phyloP scores from a whole-genome alignment of 1,284 basidiomycete species.

The Sporisorium reilianum region DNA sequence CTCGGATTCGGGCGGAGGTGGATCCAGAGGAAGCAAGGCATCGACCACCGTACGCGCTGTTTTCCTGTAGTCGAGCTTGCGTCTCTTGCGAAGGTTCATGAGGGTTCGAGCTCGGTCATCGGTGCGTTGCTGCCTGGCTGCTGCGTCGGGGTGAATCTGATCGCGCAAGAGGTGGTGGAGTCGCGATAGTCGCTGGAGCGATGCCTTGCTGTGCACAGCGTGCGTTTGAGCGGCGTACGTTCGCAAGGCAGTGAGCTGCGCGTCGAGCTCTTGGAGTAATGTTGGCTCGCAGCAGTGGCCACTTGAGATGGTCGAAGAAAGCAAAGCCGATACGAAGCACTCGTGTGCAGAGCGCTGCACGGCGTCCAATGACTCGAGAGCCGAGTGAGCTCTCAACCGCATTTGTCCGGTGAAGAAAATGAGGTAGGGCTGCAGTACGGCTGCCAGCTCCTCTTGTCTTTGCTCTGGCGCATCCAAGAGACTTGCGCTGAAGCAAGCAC shows the following conservation, averaged over 20 bases:
- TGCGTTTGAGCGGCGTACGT: not conserved
- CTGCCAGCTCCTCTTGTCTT: slow-evolving; percentile 10
- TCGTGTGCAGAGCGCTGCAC: not conserved
- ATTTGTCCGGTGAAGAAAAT: slow-evolving; percentile 26
- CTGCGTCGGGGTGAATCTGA: not conserved
- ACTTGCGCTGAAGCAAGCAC: slow-evolving; percentile 17
- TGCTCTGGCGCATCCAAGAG: slow-evolving; percentile 1
- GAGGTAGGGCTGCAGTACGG: slow-evolving; percentile 23
- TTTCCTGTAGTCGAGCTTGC: slow-evolving; percentile 9
- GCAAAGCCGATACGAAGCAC: slow-evolving; percentile 20
- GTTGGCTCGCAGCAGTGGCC: slow-evolving; percentile 13
- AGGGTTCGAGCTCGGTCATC: not conserved
- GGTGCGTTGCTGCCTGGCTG: not conserved
- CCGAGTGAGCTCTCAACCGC: not conserved
- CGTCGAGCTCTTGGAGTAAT: slow-evolving; percentile 12
- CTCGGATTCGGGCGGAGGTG: not conserved
- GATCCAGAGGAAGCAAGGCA: slow-evolving; percentile 10
- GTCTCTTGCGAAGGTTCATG: slow-evolving; percentile 12
- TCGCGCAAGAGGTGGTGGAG: slow-evolving; percentile 11
- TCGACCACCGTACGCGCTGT: slow-evolving; percentile 11
- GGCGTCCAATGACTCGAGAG: not conserved
- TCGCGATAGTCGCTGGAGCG: not conserved
- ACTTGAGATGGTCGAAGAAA: slow-evolving; percentile 7
- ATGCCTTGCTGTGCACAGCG: not conserved
- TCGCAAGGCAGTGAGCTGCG: slow-evolving; percentile 9